Evolutionary conservation across 2,329 filamentous ascomycete genomes (phyloP).

Genomic region (Hortaea werneckii): DNA sequence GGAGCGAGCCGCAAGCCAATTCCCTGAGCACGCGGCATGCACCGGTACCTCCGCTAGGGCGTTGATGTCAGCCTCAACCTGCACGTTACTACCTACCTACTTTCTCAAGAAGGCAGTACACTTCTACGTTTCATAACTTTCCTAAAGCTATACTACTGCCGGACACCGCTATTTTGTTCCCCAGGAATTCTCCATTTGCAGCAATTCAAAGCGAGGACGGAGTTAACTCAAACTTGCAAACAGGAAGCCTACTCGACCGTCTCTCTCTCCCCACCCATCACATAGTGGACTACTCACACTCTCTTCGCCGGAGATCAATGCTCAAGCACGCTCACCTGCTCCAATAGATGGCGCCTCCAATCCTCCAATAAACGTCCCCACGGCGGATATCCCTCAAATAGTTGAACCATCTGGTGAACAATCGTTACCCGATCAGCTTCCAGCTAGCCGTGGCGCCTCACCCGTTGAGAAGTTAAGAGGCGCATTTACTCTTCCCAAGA

Average conservation of each 20-base stretch:
- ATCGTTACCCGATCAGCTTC: slow-evolving; percentile 10
- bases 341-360: slow-evolving; percentile 13
- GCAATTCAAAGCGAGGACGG: too few relatives aligned
- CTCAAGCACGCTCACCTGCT: slow-evolving; percentile 11
- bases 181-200: too few relatives aligned
- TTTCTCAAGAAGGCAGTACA: too few relatives aligned
- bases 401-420: slow-evolving; percentile 16
- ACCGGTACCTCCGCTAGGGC: too few relatives aligned
- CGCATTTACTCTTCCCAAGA: slow-evolving; percentile 50
- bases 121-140: too few relatives aligned
- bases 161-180: too few relatives aligned
- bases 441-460: slow-evolving; percentile 52
- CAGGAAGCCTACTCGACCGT: slow-evolving; percentile 18
- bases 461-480: slow-evolving; percentile 62
- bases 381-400: slow-evolving; percentile 26
- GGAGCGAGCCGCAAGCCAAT: too few relatives aligned
- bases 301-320: slow-evolving; percentile 36
- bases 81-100: too few relatives aligned
- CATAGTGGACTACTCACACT: slow-evolving; percentile 40
- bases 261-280: slow-evolving; percentile 36
- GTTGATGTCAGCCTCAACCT: too few relatives aligned
- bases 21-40: too few relatives aligned
- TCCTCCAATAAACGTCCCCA: slow-evolving; percentile 12
- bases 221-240: slow-evolving; percentile 8
- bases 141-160: too few relatives aligned